Conservation (phyloP, 257 asterid genomes). For the Przewalskia tangutica region DNA sequence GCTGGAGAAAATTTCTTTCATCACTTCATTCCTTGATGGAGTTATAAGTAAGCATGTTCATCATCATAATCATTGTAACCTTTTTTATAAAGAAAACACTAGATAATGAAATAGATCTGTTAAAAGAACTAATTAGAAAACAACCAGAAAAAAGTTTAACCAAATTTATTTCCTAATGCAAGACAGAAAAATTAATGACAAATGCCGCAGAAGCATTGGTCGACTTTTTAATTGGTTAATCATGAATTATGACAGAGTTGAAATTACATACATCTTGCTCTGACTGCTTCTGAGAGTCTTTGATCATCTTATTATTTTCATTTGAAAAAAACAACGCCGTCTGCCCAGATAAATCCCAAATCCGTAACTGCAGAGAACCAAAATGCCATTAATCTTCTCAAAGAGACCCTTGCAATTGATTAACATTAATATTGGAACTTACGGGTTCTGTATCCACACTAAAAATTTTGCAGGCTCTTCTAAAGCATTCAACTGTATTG, state of each 20-base stretch:
- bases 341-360: conserved; percentile 96
- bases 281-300: conserved; percentile 57
- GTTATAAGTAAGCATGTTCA: neutral
- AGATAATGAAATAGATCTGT: neutral
- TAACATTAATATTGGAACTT: conserved; percentile 22
- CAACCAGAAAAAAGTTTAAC: neutral
- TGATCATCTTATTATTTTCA: conserved; percentile 50
- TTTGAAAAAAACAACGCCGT: conserved; percentile 53
- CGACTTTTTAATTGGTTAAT: conserved; percentile 2
- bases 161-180: neutral
- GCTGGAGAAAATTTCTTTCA: neutral
- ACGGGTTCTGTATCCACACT: conserved; percentile 67
- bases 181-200: conserved; percentile 1
- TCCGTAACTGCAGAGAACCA: conserved; percentile 48
- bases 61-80: neutral
- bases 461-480: conserved; percentile 89
- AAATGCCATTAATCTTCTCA: conserved; percentile 19
- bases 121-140: neutral
- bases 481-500: conserved; percentile 74
- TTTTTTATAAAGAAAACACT: neutral
- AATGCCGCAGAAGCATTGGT: conserved; percentile 1
- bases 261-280: conserved; percentile 71
- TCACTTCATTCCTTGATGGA: neutral
- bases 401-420: conserved; percentile 3
- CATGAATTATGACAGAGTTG: conserved; percentile 5